A percentile compares a stretch with the other conserved stretches of the same genome.
These are phyloP conservation scores for Scleroderma bovista DNA, from an alignment of 768 basidiomycete genomes.

Conservation along the genomic window DNA sequence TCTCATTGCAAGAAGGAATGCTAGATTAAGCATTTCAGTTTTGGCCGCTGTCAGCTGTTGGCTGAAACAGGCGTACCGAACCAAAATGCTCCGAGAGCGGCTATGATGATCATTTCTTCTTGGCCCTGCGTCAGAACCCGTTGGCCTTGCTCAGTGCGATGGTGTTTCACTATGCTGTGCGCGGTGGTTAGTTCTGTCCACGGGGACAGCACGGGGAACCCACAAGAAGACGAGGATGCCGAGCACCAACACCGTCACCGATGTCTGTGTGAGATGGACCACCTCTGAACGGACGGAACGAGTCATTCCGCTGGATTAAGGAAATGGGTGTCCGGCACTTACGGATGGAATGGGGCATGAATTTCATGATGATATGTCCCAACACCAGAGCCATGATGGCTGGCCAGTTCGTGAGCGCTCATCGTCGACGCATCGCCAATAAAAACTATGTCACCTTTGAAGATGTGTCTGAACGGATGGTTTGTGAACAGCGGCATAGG, in stretches of 20 bases:
- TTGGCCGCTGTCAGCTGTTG: background rate
- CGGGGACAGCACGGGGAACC: constrained; percentile 21
- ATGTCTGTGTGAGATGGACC: constrained; percentile 66
- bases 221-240: constrained; percentile 62
- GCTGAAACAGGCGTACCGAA: constrained; percentile 46
- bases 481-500: constrained; percentile 28
- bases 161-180: constrained; percentile 61
- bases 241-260: constrained; percentile 64
- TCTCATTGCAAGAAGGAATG: constrained; percentile 38
- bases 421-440: background rate
- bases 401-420: constrained; percentile 21
- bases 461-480: constrained; percentile 29
- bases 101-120: constrained; percentile 70
- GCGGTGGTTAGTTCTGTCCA: background rate
- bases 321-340: constrained; percentile 15
- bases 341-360: constrained; percentile 35
- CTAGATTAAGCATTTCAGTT: no score
- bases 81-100: constrained; percentile 69
- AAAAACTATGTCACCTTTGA: constrained; percentile 20
- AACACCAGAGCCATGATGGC: constrained; percentile 43
- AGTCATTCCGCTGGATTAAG: constrained; percentile 7
- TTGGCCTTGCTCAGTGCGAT: constrained; percentile 46
- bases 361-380: constrained; percentile 47
- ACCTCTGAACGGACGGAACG: constrained; percentile 37
- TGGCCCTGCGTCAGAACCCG: constrained; percentile 62